These are phyloP conservation scores for Trifolium pratense DNA, from an alignment of 306 rosid genomes.

Conservation along the genomic window DNA sequence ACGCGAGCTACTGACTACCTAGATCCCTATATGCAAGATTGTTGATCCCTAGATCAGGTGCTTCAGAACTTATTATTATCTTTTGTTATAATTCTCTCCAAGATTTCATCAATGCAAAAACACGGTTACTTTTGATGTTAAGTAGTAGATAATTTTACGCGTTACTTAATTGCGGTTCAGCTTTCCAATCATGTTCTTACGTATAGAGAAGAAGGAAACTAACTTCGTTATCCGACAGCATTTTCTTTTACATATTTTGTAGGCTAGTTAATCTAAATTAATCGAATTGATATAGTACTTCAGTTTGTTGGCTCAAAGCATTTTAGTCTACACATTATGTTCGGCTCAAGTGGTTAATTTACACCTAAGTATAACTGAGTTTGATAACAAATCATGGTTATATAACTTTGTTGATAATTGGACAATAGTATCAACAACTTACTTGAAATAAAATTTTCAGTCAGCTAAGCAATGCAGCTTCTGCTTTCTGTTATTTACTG, in stretches of 20 bases:
- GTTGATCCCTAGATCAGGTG: no score
- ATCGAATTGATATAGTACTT: neutral
- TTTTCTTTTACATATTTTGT: neutral
- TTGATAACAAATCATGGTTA: neutral
- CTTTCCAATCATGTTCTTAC: neutral
- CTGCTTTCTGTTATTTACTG: neutral
- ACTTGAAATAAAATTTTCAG: no score
- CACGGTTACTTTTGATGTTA: neutral
- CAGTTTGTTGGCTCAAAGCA: neutral
- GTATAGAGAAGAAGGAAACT: neutral
- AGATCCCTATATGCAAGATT: no score
- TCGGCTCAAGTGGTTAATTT: neutral
- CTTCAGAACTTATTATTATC: no score
- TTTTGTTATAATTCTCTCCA: no score
- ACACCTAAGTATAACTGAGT: neutral
- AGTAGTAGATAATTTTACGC: neutral
- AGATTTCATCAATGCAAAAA: no score
- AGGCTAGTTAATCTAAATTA: neutral
- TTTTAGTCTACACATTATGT: neutral
- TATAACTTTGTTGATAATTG: neutral
- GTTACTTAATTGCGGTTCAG: neutral
- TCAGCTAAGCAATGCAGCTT: no score
- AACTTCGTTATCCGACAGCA: neutral
- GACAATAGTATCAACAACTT: no score
- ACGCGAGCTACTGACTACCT: no score